Evolutionary conservation across 108 stramenopile species (phyloP).

Genomic region (Epithemia pelagica): DNA sequence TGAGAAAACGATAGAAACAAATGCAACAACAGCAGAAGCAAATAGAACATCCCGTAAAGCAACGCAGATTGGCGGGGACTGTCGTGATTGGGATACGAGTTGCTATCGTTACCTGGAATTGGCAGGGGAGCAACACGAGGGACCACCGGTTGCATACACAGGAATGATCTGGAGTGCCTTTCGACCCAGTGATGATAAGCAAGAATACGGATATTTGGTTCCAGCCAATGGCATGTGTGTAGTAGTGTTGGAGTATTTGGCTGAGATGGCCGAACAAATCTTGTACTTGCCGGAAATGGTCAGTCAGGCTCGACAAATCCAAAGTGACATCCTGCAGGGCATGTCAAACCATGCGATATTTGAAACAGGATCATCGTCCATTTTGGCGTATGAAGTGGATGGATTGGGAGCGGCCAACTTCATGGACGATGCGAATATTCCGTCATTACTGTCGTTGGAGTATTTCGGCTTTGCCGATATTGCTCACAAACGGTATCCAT

Average conservation of each 20-base stretch:
- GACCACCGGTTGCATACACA: conserved; percentile 24
- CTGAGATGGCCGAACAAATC: conserved; percentile 22
- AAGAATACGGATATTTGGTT: conserved; percentile 45
- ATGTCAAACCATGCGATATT: conserved; percentile 28
- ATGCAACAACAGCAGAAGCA: too few relatives aligned
- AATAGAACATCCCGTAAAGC: conserved; percentile 55
- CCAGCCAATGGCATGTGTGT: conserved; percentile 64
- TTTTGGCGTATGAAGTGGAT: conserved; percentile 81
- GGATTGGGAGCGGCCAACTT: conserved; percentile 39
- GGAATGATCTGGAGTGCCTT: conserved; percentile 43
- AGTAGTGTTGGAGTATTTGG: conserved; percentile 33
- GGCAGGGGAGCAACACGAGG: conserved; percentile 40
- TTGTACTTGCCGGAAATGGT: neutral
- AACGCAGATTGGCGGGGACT: conserved; percentile 46
- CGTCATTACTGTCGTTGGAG: too few relatives aligned
- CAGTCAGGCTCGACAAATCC: too few relatives aligned
- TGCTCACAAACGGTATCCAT: too few relatives aligned
- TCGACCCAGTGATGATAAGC: conserved; percentile 54
- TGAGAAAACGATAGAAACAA: too few relatives aligned
- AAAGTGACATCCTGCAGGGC: conserved; percentile 52
- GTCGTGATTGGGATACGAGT: conserved; percentile 34
- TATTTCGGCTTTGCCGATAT: too few relatives aligned
- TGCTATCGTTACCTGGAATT: conserved; percentile 53
- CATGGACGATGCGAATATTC: conserved; percentile 78
- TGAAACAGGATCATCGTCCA: too few relatives aligned